A percentile compares a stretch with the other conserved stretches of the same genome.
Conservation (phyloP, 495 filamentous ascomycete species). For the Lasiosphaeria ovina region DNA sequence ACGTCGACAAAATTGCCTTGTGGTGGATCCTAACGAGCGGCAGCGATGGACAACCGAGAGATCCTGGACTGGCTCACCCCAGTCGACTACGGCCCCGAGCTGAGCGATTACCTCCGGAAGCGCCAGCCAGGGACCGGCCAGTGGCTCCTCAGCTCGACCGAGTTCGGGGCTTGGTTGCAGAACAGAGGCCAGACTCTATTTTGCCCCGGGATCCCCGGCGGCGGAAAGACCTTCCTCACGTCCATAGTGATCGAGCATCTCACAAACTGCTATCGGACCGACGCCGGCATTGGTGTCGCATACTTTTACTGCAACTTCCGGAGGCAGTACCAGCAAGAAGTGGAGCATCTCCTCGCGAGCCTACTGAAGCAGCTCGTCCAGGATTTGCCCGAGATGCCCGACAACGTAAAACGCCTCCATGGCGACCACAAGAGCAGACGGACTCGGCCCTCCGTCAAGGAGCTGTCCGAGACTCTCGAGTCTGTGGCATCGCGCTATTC, state of each 20-base stretch:
- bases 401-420: background rate
- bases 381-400: background rate
- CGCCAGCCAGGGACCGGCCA: conserved; percentile 36
- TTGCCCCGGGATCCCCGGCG: conserved; percentile 44
- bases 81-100: conserved; percentile 24
- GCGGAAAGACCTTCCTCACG: conserved; percentile 35
- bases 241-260: conserved; percentile 41
- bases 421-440: background rate
- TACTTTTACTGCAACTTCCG: conserved; percentile 47
- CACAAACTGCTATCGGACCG: conserved; percentile 6
- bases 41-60: conserved; percentile 13
- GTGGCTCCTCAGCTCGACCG: conserved; percentile 37
- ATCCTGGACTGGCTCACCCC: conserved; percentile 14
- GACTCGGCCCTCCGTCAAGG: background rate
- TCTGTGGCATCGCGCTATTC: background rate
- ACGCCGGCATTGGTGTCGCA: conserved; percentile 33
- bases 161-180: conserved; percentile 33
- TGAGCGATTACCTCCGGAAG: conserved; percentile 12
- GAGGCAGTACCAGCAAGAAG: conserved; percentile 27
- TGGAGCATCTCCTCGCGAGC: conserved; percentile 28
- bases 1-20: no score
- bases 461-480: background rate
- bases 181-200: conserved; percentile 30
- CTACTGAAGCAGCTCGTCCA: conserved; percentile 37
- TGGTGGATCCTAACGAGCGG: no score